These are phyloP conservation scores for Elaphomyces granulatus DNA, from an alignment of 495 filamentous ascomycete species.

Conservation along the genomic window DNA sequence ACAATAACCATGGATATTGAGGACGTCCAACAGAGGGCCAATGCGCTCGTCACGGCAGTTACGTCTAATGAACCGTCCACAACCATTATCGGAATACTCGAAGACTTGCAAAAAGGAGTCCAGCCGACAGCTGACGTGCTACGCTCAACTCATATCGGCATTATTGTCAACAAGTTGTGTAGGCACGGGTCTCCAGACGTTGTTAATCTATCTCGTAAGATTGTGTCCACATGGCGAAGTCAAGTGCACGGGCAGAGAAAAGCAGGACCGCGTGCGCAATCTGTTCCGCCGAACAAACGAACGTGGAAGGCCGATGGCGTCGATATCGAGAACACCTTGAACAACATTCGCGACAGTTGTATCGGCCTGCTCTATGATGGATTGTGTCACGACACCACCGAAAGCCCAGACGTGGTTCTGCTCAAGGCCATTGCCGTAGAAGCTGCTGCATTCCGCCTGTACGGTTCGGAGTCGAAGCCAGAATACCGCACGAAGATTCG, in stretches of 20 bases:
- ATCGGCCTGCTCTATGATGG: slow-evolving; percentile 84
- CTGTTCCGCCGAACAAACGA: slow-evolving; percentile 63
- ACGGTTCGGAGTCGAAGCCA: slow-evolving; percentile 49
- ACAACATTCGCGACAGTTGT: slow-evolving; percentile 58
- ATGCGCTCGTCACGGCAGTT: slow-evolving; percentile 64
- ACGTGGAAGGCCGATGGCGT: slow-evolving; percentile 69
- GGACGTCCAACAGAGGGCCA: slow-evolving; percentile 58
- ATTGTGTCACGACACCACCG: slow-evolving; percentile 30
- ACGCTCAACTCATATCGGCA: slow-evolving; percentile 77
- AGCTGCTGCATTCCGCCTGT: slow-evolving; percentile 48
- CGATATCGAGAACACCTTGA: slow-evolving; percentile 52
- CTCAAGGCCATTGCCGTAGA: slow-evolving; percentile 58
- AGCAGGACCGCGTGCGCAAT: slow-evolving; percentile 39
- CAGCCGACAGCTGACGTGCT: slow-evolving; percentile 73
- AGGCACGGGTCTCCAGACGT: slow-evolving; percentile 62
- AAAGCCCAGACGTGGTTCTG: slow-evolving; percentile 42
- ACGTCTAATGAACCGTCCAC: slow-evolving; percentile 48
- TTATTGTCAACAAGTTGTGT: slow-evolving; percentile 73
- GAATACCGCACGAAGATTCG: slow-evolving; percentile 77
- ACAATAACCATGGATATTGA: slow-evolving; percentile 76
- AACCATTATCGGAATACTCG: slow-evolving; percentile 52
- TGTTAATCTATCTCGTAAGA: slow-evolving; percentile 54
- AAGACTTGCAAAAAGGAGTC: slow-evolving; percentile 61
- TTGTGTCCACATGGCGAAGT: slow-evolving; percentile 77
- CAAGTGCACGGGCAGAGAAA: slow-evolving; percentile 58